phyloP scores from a whole-genome alignment of 495 filamentous ascomycete genomes.

The Aspergillus leporis region DNA sequence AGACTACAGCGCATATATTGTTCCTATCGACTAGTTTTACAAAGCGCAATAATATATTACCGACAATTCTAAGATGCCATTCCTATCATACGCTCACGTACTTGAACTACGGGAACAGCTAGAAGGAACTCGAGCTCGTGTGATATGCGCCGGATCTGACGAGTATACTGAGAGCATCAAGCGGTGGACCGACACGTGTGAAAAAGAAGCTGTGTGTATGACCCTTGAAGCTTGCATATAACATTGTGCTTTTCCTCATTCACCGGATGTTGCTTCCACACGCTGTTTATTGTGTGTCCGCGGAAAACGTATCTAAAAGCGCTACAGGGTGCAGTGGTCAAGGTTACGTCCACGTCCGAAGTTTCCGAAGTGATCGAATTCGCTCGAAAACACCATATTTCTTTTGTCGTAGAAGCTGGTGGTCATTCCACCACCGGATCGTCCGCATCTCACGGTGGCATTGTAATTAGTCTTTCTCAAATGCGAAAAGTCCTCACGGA shows the following conservation, averaged over 20 bases:
- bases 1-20: no score
- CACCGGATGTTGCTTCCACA: not conserved
- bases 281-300: not conserved
- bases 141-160: constrained; percentile 12
- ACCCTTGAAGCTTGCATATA: not conserved
- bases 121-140: constrained; percentile 9
- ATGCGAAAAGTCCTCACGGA: constrained; percentile 48
- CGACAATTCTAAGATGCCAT: not conserved
- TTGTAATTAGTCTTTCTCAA: constrained; percentile 50
- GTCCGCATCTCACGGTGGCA: constrained; percentile 29
- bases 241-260: not conserved
- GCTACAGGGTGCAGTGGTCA: constrained; percentile 26
- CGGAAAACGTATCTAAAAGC: not conserved
- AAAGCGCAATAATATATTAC: not conserved
- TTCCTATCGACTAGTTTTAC: no score
- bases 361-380: constrained; percentile 19
- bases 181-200: constrained; percentile 21
- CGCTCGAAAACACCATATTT: constrained; percentile 16
- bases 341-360: constrained; percentile 18
- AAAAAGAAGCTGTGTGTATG: constrained; percentile 18
- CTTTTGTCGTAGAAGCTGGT: constrained; percentile 22
- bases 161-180: constrained; percentile 18
- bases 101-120: constrained; percentile 9
- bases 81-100: constrained; percentile 5
- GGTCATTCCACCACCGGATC: constrained; percentile 18